Base-by-base conservation (phyloP, 805 yeast genomes). In the Cyberlindnera xylosilytica region DNA sequence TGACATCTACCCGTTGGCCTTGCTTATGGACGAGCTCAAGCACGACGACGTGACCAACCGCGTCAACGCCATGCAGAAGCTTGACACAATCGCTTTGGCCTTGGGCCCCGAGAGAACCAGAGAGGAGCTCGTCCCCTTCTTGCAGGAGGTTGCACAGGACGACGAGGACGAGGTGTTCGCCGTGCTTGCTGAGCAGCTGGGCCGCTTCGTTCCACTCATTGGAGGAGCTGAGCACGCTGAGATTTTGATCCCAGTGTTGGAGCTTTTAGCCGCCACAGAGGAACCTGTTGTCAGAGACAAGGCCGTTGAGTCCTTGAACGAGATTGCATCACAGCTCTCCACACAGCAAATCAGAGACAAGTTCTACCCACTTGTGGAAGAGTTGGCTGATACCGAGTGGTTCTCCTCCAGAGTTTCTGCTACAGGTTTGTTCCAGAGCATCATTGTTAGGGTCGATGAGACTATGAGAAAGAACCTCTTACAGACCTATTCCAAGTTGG, bases 111-210 rank as follows among this genome's bases (percentile, higher is more conserved):
- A 88, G 62, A 78, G 98, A 58, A 86, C 98, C 10, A 74, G 96
- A 46, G 75, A 76, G 36, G 99, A 93, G 62, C 74, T 93, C 59
- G 72, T 93, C 41, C 97, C 98, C 28, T 93, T 91, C 58, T 73
- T 93, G 48, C 87, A 83, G 52, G 77, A 72, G 40, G 93, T 84
- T 20, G 88, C 90, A 9, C 93, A 87, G 52, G 99, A 93, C 56
- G 99, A 95, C 62, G 99, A 93, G 66, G 99, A 93, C 65, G 99
- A 93, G 66, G 96, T 93, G 6, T 83, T 91, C 65, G 87, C 97
- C 2, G 91, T 89, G 17, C 74, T 95, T 49, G 97, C 97, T 4
- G 87, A 84, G 54, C 91, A 90, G 69, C 69, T 93, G 54, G 96
- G 95, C 36, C 77, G 78, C 44, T 91, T 93, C 62, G 80, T 89